A percentile compares a stretch with the other conserved stretches of the same genome.
Conservation (phyloP, 2,329 filamentous ascomycete genomes). For the Pestalotiopsis sp. region DNA sequence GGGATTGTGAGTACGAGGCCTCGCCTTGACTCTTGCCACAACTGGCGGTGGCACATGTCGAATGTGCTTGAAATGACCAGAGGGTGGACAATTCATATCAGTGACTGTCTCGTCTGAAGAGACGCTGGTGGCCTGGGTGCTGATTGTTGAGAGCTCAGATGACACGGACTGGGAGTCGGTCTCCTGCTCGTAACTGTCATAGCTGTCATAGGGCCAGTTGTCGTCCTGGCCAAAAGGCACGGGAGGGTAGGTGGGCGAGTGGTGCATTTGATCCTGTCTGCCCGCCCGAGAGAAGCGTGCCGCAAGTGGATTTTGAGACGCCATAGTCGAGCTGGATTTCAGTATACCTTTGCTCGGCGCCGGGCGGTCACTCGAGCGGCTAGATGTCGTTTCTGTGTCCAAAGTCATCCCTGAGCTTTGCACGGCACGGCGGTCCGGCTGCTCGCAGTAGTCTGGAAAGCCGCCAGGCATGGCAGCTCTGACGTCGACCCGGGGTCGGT, state of each 20-base stretch:
- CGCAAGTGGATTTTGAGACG: slow-evolving; percentile 29
- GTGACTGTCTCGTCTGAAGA: slow-evolving; percentile 30
- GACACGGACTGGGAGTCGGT: slow-evolving; percentile 39
- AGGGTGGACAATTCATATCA: slow-evolving; percentile 21
- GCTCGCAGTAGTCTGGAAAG: slow-evolving; percentile 26
- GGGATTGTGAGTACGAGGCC: slow-evolving; percentile 24
- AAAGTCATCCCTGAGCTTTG: slow-evolving; percentile 23
- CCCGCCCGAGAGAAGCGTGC: slow-evolving; percentile 32
- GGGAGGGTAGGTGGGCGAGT: slow-evolving; percentile 16
- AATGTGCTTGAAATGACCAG: slow-evolving; percentile 29
- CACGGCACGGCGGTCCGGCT: slow-evolving; percentile 16
- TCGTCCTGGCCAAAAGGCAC: slow-evolving; percentile 24
- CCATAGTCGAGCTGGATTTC: slow-evolving; percentile 22
- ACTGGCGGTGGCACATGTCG: slow-evolving; percentile 27
- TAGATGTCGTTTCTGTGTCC: slow-evolving; percentile 28
- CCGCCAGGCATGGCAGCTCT: slow-evolving; percentile 28
- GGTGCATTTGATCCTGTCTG: slow-evolving; percentile 21
- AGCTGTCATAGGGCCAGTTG: slow-evolving; percentile 25
- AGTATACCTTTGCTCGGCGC: slow-evolving; percentile 30
- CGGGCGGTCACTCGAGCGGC: slow-evolving; percentile 21
- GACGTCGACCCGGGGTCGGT: slow-evolving; percentile 24
- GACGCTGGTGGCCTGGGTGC: slow-evolving; percentile 41
- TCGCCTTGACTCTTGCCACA: slow-evolving; percentile 26
- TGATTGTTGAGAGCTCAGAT: slow-evolving; percentile 37
- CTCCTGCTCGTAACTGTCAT: slow-evolving; percentile 31